A percentile compares a stretch with the other conserved stretches of the same genome.
phyloP scores from a whole-genome alignment of 2,329 filamentous ascomycete species.

The Ophiostoma perfectum region DNA sequence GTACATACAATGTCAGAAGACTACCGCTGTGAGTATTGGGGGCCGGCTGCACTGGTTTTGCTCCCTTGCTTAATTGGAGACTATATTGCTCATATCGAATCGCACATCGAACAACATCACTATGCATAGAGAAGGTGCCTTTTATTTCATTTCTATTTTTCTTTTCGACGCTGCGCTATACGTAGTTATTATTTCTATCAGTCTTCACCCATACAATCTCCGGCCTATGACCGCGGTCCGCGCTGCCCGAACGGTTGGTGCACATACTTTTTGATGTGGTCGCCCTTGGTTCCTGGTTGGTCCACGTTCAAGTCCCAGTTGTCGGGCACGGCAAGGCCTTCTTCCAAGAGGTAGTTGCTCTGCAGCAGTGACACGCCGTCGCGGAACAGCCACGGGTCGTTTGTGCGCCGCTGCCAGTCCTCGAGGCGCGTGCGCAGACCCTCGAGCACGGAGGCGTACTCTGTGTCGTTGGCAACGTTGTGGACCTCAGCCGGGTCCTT shows the following conservation, averaged over 20 bases:
- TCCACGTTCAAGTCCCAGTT: constrained; percentile 29
- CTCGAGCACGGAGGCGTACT: constrained; percentile 32
- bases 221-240: background rate
- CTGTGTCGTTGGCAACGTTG: constrained; percentile 38
- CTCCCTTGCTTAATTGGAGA: too few relatives aligned
- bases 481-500: constrained; percentile 42
- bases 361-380: constrained; percentile 30
- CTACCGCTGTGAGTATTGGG: too few relatives aligned
- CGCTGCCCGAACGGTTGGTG: constrained; percentile 2
- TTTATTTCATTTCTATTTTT: too few relatives aligned
- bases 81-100: too few relatives aligned
- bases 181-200: too few relatives aligned
- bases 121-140: too few relatives aligned
- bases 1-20: too few relatives aligned
- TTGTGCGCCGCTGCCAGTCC: constrained; percentile 31
- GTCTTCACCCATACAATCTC: too few relatives aligned
- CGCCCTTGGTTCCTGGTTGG: constrained; percentile 22
- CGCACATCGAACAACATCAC: too few relatives aligned
- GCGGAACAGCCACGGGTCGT: constrained; percentile 32
- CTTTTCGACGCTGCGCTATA: too few relatives aligned
- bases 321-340: constrained; percentile 31
- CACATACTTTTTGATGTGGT: constrained; percentile 11
- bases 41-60: too few relatives aligned
- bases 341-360: constrained; percentile 24
- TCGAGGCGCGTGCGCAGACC: constrained; percentile 32